These are phyloP conservation scores for Gossypium aridum DNA, from an alignment of 441 rosid species.

Conservation along the genomic window DNA sequence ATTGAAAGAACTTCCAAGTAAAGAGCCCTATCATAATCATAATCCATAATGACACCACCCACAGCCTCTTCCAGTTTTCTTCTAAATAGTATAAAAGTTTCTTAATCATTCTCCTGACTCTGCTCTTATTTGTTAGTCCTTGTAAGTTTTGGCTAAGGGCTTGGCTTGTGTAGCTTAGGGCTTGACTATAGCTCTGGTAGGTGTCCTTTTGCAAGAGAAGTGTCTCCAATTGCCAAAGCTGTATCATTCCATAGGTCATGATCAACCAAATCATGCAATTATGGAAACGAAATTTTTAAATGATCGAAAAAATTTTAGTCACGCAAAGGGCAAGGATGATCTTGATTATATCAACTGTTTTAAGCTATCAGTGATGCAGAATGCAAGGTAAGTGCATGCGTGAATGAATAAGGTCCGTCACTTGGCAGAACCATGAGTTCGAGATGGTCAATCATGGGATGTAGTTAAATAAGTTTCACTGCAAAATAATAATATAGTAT, in stretches of 20 bases:
- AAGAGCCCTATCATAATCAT: constrained; percentile 46
- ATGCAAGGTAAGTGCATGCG: constrained; percentile 14
- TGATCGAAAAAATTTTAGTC: neutral
- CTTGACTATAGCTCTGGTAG: constrained; percentile 55
- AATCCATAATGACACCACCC: constrained; percentile 55
- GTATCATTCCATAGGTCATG: constrained; percentile 20
- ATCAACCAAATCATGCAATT: constrained; percentile 9
- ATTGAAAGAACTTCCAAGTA: constrained; percentile 50
- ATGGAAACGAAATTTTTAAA: neutral
- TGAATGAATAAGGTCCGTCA: constrained; percentile 13
- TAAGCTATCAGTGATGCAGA: constrained; percentile 12
- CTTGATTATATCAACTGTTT: constrained; percentile 18
- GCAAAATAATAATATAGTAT: neutral
- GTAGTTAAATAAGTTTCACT: neutral
- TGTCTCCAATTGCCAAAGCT: constrained; percentile 66
- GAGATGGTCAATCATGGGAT: constrained; percentile 12
- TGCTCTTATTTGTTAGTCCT: constrained; percentile 34
- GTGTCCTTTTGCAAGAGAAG: constrained; percentile 58
- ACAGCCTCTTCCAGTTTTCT: constrained; percentile 54
- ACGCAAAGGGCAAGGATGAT: neutral
- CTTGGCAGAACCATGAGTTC: constrained; percentile 8
- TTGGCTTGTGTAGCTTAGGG: constrained; percentile 57
- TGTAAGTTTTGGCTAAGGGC: constrained; percentile 59
- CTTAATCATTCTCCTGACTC: constrained; percentile 38
- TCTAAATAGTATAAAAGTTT: constrained; percentile 41